phyloP scores from a whole-genome alignment of 257 asterid genomes.

The Primulina tabacum region DNA sequence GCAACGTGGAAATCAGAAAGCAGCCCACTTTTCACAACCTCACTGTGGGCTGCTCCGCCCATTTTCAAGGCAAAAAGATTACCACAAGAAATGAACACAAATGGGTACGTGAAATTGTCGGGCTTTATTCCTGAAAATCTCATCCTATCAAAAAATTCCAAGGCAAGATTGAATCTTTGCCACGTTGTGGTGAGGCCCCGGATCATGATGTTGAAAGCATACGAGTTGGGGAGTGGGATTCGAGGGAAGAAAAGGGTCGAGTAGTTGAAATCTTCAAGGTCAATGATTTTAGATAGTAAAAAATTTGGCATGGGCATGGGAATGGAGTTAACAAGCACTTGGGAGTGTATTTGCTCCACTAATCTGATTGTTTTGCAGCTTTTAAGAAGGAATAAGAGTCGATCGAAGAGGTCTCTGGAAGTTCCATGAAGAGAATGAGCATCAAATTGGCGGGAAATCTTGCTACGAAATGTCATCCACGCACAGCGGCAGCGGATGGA shows the following conservation, averaged over 20 bases:
- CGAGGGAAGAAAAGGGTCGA: slow-evolving; percentile 52
- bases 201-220: slow-evolving; percentile 74
- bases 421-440: not conserved
- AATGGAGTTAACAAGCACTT: slow-evolving; percentile 52
- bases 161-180: slow-evolving; percentile 54
- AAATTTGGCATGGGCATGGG: slow-evolving; percentile 71
- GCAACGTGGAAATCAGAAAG: slow-evolving; percentile 60
- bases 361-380: slow-evolving; percentile 43
- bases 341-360: slow-evolving; percentile 72
- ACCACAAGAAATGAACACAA: slow-evolving; percentile 74
- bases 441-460: slow-evolving; percentile 3
- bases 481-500: no score
- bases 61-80: slow-evolving; percentile 37
- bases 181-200: slow-evolving; percentile 75
- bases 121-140: slow-evolving; percentile 51
- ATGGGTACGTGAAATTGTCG: slow-evolving; percentile 81
- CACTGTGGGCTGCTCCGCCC: slow-evolving; percentile 57
- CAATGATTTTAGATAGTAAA: slow-evolving; percentile 61
- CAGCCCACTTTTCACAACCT: slow-evolving; percentile 65
- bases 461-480: no score
- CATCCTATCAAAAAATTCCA: slow-evolving; percentile 55
- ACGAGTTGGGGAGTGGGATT: slow-evolving; percentile 52
- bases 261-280: slow-evolving; percentile 51
- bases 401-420: slow-evolving; percentile 24
- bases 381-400: slow-evolving; percentile 43